Evolutionary conservation across 106 monocot species (phyloP).

Genomic region (Vanilla planifolia): DNA sequence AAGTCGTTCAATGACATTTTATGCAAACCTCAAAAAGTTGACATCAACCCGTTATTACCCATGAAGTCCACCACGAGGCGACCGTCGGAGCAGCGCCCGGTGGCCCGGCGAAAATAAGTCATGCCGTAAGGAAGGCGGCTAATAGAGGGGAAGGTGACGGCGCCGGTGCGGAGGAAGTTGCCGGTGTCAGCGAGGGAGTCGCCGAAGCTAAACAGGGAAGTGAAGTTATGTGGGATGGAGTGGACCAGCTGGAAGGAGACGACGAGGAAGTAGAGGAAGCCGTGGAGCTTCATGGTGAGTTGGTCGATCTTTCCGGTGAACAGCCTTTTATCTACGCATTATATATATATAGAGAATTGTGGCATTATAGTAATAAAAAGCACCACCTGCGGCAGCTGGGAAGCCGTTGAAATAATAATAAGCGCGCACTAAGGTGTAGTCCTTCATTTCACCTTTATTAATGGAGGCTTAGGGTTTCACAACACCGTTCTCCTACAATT

Average conservation of each 20-base stretch:
- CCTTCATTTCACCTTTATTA: no score
- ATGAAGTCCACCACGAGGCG: slow-evolving; percentile 66
- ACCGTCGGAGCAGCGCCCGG: slow-evolving; percentile 60
- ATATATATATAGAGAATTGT: no score
- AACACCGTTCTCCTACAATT: no score
- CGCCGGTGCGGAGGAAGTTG: slow-evolving; percentile 25
- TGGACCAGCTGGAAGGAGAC: not conserved
- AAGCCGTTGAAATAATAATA: not conserved
- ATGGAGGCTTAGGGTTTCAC: no score
- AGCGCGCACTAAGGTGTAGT: no score
- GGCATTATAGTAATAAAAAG: not conserved
- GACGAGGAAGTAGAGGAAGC: slow-evolving; percentile 10
- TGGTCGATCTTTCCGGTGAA: not conserved
- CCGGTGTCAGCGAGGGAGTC: slow-evolving; percentile 70
- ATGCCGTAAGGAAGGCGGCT: slow-evolving; percentile 48
- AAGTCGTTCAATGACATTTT: not conserved
- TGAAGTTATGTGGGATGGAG: slow-evolving; percentile 15
- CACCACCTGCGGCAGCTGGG: not conserved
- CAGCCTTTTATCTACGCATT: not conserved
- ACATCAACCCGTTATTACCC: slow-evolving; percentile 13
- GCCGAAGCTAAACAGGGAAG: slow-evolving; percentile 45
- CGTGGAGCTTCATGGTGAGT: not conserved
- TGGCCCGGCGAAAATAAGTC: slow-evolving; percentile 47
- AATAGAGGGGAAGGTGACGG: slow-evolving; percentile 6
- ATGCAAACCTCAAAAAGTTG: not conserved